These are phyloP conservation scores for Xylaria sp. DNA, from an alignment of 2,329 filamentous ascomycete genomes.

Conservation along the genomic window DNA sequence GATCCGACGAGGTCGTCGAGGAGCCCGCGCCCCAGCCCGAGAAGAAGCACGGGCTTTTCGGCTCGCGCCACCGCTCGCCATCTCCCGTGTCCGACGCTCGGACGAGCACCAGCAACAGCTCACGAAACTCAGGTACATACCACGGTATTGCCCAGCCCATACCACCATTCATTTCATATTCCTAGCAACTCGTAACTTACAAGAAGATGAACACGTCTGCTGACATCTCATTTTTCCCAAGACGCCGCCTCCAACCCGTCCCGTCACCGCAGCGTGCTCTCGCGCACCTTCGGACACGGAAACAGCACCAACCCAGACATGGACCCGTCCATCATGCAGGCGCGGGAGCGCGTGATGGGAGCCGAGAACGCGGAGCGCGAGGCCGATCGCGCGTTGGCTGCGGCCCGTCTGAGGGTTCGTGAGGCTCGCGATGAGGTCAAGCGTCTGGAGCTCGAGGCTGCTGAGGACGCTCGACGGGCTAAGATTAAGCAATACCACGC, in stretches of 20 bases:
- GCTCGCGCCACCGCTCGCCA: slow-evolving; percentile 51
- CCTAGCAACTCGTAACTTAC: too few relatives aligned
- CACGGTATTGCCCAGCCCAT: background rate
- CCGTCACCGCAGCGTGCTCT: slow-evolving; percentile 54
- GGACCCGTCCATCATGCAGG: slow-evolving; percentile 70
- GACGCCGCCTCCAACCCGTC: slow-evolving; percentile 35
- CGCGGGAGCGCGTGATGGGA: slow-evolving; percentile 68
- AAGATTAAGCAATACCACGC: slow-evolving; percentile 76
- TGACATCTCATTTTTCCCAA: slow-evolving; percentile 23
- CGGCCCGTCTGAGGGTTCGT: slow-evolving; percentile 66
- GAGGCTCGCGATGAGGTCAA: slow-evolving; percentile 72
- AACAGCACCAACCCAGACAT: slow-evolving; percentile 58
- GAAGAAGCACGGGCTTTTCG: slow-evolving; percentile 53
- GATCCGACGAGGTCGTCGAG: slow-evolving; percentile 51
- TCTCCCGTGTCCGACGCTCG: slow-evolving; percentile 39
- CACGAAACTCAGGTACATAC: slow-evolving; percentile 42
- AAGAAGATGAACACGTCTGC: too few relatives aligned
- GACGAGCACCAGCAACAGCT: slow-evolving; percentile 41
- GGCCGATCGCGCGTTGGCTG: slow-evolving; percentile 70
- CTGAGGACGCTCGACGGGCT: slow-evolving; percentile 70
- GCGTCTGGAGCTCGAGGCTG: slow-evolving; percentile 71
- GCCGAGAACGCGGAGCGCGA: slow-evolving; percentile 73
- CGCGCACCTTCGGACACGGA: slow-evolving; percentile 57
- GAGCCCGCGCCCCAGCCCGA: slow-evolving; percentile 60
- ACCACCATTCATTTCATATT: background rate